Base-by-base conservation (phyloP, 2,329 filamentous ascomycete genomes). In the Hymenoscyphus occultus region DNA sequence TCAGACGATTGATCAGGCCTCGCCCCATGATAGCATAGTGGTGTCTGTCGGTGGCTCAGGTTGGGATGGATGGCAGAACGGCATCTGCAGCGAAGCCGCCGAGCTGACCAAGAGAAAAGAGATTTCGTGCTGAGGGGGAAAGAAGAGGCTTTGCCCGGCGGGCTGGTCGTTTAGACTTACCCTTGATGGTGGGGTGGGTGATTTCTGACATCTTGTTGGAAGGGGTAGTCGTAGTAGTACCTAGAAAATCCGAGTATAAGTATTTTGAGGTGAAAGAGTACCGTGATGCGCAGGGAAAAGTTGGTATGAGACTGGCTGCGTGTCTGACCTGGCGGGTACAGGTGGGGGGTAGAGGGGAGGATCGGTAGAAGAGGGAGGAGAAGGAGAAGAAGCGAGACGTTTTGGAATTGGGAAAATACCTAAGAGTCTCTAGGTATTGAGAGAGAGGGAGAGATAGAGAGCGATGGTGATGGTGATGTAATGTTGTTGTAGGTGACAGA, bases 111-210 rank as follows among this genome's bases (percentile, higher is more conserved):
- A 48, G 45, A 48, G 45, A 5, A 48, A 48, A 56, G 48, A 42
- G 54, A 51, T 13, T 10, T 45, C 39, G 22, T 31, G 39, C 13
- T 54, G 28, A 40, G 39, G 54, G 12, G 56, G 45, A 42, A 40
- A 58, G 40, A 40, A 63, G 39, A 56, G 16, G 32, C 22, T 45
- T 39, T 32, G 45, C 14, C 56, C 40, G 60, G 54, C 40, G 60
- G 54, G 19, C 16, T 57, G 54, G 32, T 12, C 28, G 12, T 48
- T 40, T 56, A 35, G 63, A 80, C 81, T 68, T 80, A 85, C 83
- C 83, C 78, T 85, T 79, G 78, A 86, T 86, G 75, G 83, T 86
- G 73, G 77, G 77, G 79, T 86, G 84, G 65, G 79, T 79, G 73
- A 85, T 83, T 71, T 85, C 83, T 71, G 79, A 78, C 83, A 84